Conservation (phyloP, 2,329 filamentous ascomycete species). For the Ophiocordyceps camponoti-rufipedis region DNA sequence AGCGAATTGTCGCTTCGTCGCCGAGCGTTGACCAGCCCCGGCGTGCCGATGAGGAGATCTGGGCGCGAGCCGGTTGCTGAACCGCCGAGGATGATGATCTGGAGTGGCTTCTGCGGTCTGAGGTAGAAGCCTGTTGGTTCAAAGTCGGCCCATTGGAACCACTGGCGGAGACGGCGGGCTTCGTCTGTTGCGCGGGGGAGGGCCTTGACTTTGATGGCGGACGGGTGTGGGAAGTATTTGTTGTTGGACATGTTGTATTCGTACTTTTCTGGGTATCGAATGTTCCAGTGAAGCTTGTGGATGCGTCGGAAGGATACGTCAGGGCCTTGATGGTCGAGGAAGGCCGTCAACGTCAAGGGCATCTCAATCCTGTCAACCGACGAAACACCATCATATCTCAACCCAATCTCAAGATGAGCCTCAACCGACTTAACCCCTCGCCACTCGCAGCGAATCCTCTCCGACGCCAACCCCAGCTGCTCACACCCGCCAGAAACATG, state of each 20-base stretch:
- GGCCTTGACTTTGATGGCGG: background rate
- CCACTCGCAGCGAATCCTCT: background rate
- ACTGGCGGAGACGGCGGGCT: background rate
- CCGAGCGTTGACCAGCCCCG: background rate
- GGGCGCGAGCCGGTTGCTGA: background rate
- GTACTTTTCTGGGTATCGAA: background rate
- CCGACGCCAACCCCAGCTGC: background rate
- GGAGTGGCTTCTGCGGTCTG: background rate
- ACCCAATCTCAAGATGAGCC: background rate
- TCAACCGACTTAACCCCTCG: background rate
- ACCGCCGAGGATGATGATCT: background rate
- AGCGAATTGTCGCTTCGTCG: background rate
- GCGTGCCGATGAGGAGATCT: conserved; percentile 1
- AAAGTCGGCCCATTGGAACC: conserved; percentile 1
- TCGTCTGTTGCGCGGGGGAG: background rate
- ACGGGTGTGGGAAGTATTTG: background rate
- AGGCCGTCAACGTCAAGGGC: background rate
- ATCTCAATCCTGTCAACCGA: background rate
- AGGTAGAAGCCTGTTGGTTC: conserved; percentile 2
- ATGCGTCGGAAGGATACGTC: background rate
- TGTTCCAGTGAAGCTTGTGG: background rate
- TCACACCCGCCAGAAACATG: background rate
- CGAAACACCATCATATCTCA: background rate
- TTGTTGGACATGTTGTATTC: background rate
- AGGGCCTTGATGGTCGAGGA: background rate